phyloP scores from a whole-genome alignment of 345 rosid species.

The Balakata baccata region DNA sequence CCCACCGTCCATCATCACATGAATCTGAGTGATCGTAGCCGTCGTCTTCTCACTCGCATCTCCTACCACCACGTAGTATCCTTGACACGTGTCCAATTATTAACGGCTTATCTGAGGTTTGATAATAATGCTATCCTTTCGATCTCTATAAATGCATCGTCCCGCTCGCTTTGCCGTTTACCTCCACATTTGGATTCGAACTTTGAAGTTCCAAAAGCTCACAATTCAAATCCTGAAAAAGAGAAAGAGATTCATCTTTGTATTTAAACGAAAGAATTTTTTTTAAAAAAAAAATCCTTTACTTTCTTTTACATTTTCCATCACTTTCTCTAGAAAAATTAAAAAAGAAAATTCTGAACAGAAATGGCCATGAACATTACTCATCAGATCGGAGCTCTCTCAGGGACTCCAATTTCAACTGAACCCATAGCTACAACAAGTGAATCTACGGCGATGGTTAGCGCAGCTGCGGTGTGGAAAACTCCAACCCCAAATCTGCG shows the following conservation, averaged over 20 bases:
- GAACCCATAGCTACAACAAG: constrained; percentile 27
- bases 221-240: background rate
- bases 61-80: constrained; percentile 18
- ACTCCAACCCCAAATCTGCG: constrained; percentile 33
- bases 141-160: constrained; percentile 24
- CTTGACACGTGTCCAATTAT: constrained; percentile 27
- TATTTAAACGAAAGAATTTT: background rate
- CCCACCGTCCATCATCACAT: constrained; percentile 49
- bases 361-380: constrained; percentile 68
- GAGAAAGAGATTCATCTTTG: background rate
- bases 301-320: background rate
- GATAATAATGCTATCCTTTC: constrained; percentile 35
- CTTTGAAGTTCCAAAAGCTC: background rate
- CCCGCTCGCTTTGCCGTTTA: background rate
- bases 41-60: constrained; percentile 30
- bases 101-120: background rate
- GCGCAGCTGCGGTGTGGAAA: constrained; percentile 56
- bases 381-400: constrained; percentile 65
- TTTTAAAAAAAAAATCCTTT: background rate
- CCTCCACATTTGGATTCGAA: background rate
- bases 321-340: constrained; percentile 8
- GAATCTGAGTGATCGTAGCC: constrained; percentile 41
- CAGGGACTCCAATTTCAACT: constrained; percentile 44
- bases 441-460: constrained; percentile 40
- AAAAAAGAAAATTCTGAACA: background rate